Evolutionary conservation across 2,329 filamentous ascomycete species (phyloP).

Genomic region (Mycosphaerella sp.): DNA sequence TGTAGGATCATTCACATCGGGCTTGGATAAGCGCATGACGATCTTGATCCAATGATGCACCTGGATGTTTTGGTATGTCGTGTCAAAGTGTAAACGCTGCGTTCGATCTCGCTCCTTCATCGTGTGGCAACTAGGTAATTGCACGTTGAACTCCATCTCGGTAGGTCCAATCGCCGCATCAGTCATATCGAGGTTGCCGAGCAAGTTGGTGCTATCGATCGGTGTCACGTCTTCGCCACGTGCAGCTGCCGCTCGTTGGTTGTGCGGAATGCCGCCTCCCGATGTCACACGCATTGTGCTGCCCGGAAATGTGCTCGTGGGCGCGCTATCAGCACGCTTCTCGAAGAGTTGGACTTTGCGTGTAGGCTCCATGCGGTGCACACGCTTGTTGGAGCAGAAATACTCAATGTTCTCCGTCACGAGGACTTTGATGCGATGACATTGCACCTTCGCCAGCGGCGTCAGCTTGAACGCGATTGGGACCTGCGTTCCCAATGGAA

Average conservation of each 20-base stretch:
- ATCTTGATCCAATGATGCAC: constrained; percentile 99
- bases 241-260: constrained; percentile 52
- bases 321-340: constrained; percentile 73
- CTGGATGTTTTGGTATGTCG: constrained; percentile 87
- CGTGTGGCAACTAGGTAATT: constrained; percentile 80
- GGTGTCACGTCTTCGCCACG: constrained; percentile 51
- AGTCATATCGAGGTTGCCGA: constrained; percentile 68
- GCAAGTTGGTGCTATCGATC: constrained; percentile 59
- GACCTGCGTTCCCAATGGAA: constrained; percentile 78
- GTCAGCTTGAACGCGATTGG: constrained; percentile 93
- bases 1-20: constrained; percentile 68
- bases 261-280: constrained; percentile 71
- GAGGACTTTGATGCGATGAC: constrained; percentile 86
- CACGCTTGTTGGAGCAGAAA: constrained; percentile 77
- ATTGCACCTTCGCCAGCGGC: constrained; percentile 85
- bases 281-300: constrained; percentile 71
- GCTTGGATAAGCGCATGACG: constrained; percentile 82
- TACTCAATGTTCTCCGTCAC: constrained; percentile 89
- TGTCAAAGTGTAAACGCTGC: constrained; percentile 74
- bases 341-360: constrained; percentile 83
- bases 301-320: constrained; percentile 65
- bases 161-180: constrained; percentile 78
- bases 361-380: constrained; percentile 76
- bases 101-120: constrained; percentile 66
- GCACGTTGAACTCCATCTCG: constrained; percentile 90